These are phyloP conservation scores for Mycena epipterygia DNA, from an alignment of 768 basidiomycete genomes.

Conservation along the genomic window DNA sequence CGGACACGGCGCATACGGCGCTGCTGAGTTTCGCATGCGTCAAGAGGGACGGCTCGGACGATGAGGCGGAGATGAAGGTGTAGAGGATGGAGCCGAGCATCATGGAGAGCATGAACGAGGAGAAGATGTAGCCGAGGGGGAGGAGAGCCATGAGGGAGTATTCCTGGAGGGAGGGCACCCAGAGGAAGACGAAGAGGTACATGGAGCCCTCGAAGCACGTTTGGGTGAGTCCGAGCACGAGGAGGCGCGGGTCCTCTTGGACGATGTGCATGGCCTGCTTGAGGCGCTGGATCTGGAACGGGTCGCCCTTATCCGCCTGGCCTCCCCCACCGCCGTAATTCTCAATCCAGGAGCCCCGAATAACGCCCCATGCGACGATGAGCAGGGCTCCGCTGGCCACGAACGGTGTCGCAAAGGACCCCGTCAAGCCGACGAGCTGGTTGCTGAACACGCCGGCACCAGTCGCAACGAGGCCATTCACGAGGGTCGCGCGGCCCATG, in stretches of 20 bases:
- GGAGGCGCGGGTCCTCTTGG: conserved; percentile 66
- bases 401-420: conserved; percentile 74
- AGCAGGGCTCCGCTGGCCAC: conserved; percentile 72
- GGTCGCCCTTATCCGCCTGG: conserved; percentile 42
- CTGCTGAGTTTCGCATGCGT: conserved; percentile 77
- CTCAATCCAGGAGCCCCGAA: conserved; percentile 72
- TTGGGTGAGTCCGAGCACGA: conserved; percentile 79
- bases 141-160: conserved; percentile 58
- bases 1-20: conserved; percentile 70
- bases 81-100: conserved; percentile 84
- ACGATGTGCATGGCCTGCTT: conserved; percentile 72
- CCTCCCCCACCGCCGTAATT: conserved; percentile 68
- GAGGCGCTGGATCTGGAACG: conserved; percentile 67
- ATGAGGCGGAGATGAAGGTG: conserved; percentile 47
- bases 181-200: conserved; percentile 89
- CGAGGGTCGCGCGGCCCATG: conserved; percentile 79
- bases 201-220: conserved; percentile 89
- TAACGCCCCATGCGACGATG: conserved; percentile 66
- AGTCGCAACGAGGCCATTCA: conserved; percentile 82
- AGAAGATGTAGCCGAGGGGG: conserved; percentile 86
- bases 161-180: conserved; percentile 85
- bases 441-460: conserved; percentile 77
- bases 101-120: conserved; percentile 86
- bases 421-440: conserved; percentile 66
- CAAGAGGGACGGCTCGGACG: conserved; percentile 56